Percentiles rank a stretch among this genome's conserved stretches.
phyloP scores from a whole-genome alignment of 768 basidiomycete genomes.

The Plicaturopsis crispa region DNA sequence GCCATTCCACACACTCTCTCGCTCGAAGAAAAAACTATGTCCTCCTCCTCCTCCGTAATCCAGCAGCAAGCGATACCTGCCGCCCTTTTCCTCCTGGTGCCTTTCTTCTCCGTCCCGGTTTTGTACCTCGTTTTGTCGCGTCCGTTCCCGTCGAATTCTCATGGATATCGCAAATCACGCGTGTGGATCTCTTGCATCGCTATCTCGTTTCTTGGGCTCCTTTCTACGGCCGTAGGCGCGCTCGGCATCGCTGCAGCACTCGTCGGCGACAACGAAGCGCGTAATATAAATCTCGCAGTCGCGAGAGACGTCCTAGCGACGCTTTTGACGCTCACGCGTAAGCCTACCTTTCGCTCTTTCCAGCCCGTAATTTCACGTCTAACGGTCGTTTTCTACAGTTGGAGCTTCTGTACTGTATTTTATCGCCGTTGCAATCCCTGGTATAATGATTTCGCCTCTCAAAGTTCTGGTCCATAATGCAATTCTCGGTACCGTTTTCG shows the following conservation, averaged over 20 bases:
- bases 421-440: not conserved
- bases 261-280: not conserved
- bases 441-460: not conserved
- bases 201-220: not conserved
- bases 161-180: not conserved
- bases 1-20: conserved; percentile 25
- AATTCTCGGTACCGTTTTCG: not conserved
- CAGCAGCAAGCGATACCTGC: not conserved
- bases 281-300: not conserved
- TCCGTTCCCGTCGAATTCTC: not conserved
- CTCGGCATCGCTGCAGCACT: not conserved
- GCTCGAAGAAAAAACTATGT: conserved; percentile 1
- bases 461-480: not conserved
- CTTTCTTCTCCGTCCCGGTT: not conserved
- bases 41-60: no score
- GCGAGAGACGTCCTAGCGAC: not conserved
- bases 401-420: not conserved
- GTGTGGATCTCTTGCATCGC: not conserved
- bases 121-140: not conserved
- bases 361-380: not conserved
- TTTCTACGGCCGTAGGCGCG: not conserved
- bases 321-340: not conserved
- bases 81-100: not conserved
- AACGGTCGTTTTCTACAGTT: not conserved
- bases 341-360: not conserved